phyloP scores from a whole-genome alignment of 306 rosid species.

The Chamaecrista fasciculata region DNA sequence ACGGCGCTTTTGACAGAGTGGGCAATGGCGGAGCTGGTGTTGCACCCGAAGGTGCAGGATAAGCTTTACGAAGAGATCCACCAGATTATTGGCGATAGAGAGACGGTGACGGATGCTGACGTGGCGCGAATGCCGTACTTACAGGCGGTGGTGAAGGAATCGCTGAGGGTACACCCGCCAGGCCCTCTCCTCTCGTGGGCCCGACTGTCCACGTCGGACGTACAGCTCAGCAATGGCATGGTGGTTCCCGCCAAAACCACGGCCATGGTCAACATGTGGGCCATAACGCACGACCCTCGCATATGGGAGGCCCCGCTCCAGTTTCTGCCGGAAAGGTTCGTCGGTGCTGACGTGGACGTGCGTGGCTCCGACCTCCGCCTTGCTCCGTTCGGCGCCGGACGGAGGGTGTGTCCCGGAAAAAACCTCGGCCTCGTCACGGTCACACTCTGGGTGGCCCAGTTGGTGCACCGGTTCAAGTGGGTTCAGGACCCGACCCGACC shows the following conservation, averaged over 20 bases:
- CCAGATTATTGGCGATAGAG: slow-evolving; percentile 10
- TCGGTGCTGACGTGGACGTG: slow-evolving; percentile 48
- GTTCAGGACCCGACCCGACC: slow-evolving; percentile 20
- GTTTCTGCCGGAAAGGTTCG: slow-evolving; percentile 53
- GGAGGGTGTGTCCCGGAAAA: slow-evolving; percentile 59
- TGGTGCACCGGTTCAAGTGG: slow-evolving; percentile 51
- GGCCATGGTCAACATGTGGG: slow-evolving; percentile 73
- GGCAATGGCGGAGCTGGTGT: slow-evolving; percentile 55
- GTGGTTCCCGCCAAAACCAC: slow-evolving; percentile 49
- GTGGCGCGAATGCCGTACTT: slow-evolving; percentile 43
- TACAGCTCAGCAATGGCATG: slow-evolving; percentile 60
- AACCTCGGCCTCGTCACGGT: slow-evolving; percentile 50
- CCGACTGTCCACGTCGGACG: slow-evolving; percentile 51
- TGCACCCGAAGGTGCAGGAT: slow-evolving; percentile 35
- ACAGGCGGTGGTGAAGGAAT: slow-evolving; percentile 57
- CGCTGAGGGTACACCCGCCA: slow-evolving; percentile 54
- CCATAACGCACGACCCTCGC: slow-evolving; percentile 51
- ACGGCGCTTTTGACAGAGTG: slow-evolving; percentile 55
- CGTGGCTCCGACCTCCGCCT: slow-evolving; percentile 49
- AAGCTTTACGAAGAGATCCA: slow-evolving; percentile 34
- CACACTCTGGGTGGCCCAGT: slow-evolving; percentile 43
- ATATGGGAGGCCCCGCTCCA: slow-evolving; percentile 43
- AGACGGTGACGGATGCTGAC: slow-evolving; percentile 42
- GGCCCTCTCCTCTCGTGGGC: slow-evolving; percentile 71
- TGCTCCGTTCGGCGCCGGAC: slow-evolving; percentile 62